Evolutionary conservation across 1,139 yeast genomes (phyloP).

Genomic region (Candida albicans): DNA sequence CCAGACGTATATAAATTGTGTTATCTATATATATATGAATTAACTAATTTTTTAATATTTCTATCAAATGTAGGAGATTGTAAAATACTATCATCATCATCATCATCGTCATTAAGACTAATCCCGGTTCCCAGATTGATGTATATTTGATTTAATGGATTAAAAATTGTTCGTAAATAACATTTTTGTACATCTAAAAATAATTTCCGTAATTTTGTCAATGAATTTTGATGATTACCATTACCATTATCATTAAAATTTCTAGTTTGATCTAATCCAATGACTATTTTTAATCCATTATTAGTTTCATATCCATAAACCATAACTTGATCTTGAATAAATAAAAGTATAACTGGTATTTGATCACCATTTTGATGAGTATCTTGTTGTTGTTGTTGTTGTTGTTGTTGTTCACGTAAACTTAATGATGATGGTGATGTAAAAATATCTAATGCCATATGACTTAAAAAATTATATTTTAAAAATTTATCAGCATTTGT

Average conservation of each 20-base stretch:
- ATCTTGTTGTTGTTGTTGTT: slow-evolving; percentile 12
- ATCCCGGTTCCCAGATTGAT: slow-evolving; percentile 1
- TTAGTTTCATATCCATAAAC: slow-evolving; percentile 64
- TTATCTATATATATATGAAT: slow-evolving; percentile 3
- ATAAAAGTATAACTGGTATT: slow-evolving; percentile 41
- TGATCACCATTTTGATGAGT: slow-evolving; percentile 18
- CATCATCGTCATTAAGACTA: slow-evolving; percentile 21
- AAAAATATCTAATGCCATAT: slow-evolving; percentile 67
- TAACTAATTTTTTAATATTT: slow-evolving; percentile 34
- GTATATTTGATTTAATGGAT: slow-evolving; percentile 49
- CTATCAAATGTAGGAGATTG: slow-evolving; percentile 41
- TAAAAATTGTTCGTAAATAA: slow-evolving; percentile 53
- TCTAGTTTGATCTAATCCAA: slow-evolving; percentile 38
- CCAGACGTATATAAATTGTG: background rate
- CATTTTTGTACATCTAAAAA: slow-evolving; percentile 48
- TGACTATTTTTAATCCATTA: slow-evolving; percentile 59
- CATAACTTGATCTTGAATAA: slow-evolving; percentile 59
- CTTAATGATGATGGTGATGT: slow-evolving; percentile 49
- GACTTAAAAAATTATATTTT: slow-evolving; percentile 62
- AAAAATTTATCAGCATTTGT: slow-evolving; percentile 44
- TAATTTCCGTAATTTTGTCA: slow-evolving; percentile 21
- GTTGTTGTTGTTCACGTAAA: slow-evolving; percentile 42
- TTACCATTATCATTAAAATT: background rate
- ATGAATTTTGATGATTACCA: slow-evolving; percentile 10
- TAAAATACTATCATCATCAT: slow-evolving; percentile 17